Evolutionary conservation across 2,329 filamentous ascomycete genomes (phyloP).

Genomic region (Trichophyton simii): DNA sequence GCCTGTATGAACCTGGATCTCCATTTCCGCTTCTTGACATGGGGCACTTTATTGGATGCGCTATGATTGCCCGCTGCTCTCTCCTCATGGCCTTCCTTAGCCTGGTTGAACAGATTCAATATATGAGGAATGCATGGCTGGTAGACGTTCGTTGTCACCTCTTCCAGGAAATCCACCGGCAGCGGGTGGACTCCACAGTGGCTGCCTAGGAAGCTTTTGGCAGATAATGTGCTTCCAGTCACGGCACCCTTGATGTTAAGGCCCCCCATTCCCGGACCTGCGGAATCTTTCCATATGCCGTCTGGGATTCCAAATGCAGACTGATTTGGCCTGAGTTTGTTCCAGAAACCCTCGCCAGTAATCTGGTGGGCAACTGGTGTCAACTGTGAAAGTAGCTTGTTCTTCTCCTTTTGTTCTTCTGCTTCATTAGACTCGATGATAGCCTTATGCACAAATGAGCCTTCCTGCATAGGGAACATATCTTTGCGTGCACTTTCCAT

Average conservation of each 20-base stretch:
- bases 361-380: slow-evolving; percentile 22
- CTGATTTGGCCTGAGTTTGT: slow-evolving; percentile 3
- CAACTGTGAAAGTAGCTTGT: slow-evolving; percentile 17
- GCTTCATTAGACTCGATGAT: slow-evolving; percentile 17
- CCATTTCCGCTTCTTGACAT: slow-evolving; percentile 19
- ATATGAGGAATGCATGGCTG: slow-evolving; percentile 25
- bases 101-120: slow-evolving; percentile 20
- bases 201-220: slow-evolving; percentile 23
- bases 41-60: slow-evolving; percentile 3
- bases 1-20: slow-evolving; percentile 22
- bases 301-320: slow-evolving; percentile 6
- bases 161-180: slow-evolving; percentile 22
- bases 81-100: slow-evolving; percentile 2
- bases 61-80: neutral
- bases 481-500: slow-evolving; percentile 25
- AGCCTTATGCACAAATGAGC: slow-evolving; percentile 18
- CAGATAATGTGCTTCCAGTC: slow-evolving; percentile 22
- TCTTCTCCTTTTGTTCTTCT: slow-evolving; percentile 12
- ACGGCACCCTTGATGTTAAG: slow-evolving; percentile 21
- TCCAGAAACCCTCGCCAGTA: slow-evolving; percentile 18
- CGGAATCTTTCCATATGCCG: slow-evolving; percentile 15
- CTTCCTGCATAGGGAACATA: slow-evolving; percentile 21
- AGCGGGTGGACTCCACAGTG: slow-evolving; percentile 22
- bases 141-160: slow-evolving; percentile 20
- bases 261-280: slow-evolving; percentile 20